Conservation (phyloP, 1,284 basidiomycete species). For the Schizophyllum amplum region DNA sequence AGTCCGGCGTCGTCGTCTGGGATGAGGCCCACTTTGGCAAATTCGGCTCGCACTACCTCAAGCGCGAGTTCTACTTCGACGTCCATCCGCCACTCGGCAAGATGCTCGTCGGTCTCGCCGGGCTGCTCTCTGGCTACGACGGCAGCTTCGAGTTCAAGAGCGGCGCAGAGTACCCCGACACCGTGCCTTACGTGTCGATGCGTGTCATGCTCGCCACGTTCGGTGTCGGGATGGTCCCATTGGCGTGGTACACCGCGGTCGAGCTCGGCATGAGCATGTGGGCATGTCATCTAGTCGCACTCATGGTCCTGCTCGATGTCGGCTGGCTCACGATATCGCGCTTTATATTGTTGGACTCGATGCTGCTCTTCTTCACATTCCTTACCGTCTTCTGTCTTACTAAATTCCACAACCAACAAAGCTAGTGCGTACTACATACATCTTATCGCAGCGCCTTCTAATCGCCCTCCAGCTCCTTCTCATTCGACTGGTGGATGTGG, state of each 20-base stretch:
- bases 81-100: slow-evolving; percentile 98
- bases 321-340: slow-evolving; percentile 95
- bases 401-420: slow-evolving; percentile 96
- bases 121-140: slow-evolving; percentile 86
- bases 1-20: slow-evolving; percentile 86
- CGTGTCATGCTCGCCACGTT: slow-evolving; percentile 91
- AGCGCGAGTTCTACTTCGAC: slow-evolving; percentile 93
- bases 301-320: slow-evolving; percentile 92
- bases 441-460: not conserved
- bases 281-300: slow-evolving; percentile 84
- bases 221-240: slow-evolving; percentile 91
- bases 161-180: slow-evolving; percentile 77
- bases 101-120: slow-evolving; percentile 95
- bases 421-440: slow-evolving; percentile 49
- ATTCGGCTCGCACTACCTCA: slow-evolving; percentile 94
- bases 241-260: slow-evolving; percentile 96
- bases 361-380: slow-evolving; percentile 98
- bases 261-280: slow-evolving; percentile 89
- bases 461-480: slow-evolving; percentile 63
- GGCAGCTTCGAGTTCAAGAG: slow-evolving; percentile 94
- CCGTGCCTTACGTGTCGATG: slow-evolving; percentile 92
- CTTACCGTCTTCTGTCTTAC: slow-evolving; percentile 92
- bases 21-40: slow-evolving; percentile 99
- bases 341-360: slow-evolving; percentile 96
- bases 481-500: slow-evolving; percentile 97